These are phyloP conservation scores for Lavandula angustifolia DNA, from an alignment of 257 asterid species.

Conservation along the genomic window DNA sequence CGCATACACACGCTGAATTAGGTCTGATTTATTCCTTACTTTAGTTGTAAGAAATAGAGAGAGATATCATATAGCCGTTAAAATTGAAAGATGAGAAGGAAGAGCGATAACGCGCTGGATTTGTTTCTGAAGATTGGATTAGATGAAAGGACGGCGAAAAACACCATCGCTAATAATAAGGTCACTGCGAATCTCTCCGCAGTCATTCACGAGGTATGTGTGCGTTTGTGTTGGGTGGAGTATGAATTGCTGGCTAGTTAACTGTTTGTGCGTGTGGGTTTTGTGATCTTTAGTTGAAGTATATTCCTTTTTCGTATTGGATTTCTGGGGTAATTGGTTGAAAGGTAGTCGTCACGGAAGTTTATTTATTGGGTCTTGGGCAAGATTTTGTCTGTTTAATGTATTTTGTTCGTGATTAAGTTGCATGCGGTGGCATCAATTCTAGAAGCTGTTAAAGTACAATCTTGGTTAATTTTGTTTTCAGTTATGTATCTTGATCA, in stretches of 20 bases:
- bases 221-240: conserved; percentile 4
- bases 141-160: conserved; percentile 53
- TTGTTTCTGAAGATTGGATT: conserved; percentile 54
- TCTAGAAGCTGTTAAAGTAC: background rate
- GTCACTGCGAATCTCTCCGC: conserved; percentile 54
- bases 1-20: background rate
- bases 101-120: conserved; percentile 35
- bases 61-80: background rate
- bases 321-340: conserved; percentile 6
- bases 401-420: background rate
- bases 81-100: conserved; percentile 35
- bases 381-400: background rate
- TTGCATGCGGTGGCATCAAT: conserved; percentile 18
- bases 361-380: background rate
- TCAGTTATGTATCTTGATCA: background rate
- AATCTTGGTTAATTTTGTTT: background rate
- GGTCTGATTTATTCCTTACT: background rate
- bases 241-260: conserved; percentile 20
- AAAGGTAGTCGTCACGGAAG: background rate
- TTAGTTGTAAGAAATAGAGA: background rate
- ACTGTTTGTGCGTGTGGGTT: conserved; percentile 32
- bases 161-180: conserved; percentile 57
- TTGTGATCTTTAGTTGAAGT: conserved; percentile 3
- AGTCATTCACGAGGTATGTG: conserved; percentile 53
- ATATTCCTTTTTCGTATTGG: background rate